A percentile compares a stretch with the other conserved stretches of the same genome.
phyloP scores from a whole-genome alignment of 306 rosid genomes.

The Cucumis cinereus region DNA sequence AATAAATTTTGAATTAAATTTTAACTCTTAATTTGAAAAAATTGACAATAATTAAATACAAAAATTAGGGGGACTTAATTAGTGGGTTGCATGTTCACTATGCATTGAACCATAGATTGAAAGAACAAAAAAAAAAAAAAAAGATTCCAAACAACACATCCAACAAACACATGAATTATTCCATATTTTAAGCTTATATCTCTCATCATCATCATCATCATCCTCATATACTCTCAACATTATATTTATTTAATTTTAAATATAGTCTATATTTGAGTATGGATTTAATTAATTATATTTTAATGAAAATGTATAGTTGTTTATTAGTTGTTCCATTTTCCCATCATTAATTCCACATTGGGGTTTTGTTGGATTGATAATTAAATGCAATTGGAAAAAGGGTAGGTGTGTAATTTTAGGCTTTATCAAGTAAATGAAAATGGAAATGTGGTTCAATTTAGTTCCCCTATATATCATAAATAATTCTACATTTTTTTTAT shows the following conservation, averaged over 20 bases:
- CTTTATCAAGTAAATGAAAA: not conserved
- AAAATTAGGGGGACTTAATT: not conserved
- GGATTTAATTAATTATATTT: not conserved
- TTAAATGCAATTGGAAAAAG: not conserved
- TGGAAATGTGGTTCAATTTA: not conserved
- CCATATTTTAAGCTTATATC: not conserved
- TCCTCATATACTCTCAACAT: not conserved
- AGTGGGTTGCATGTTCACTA: slow-evolving; percentile 4
- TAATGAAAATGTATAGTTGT: not conserved
- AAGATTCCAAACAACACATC: not conserved
- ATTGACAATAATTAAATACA: not conserved
- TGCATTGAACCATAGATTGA: not conserved
- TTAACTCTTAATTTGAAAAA: no score
- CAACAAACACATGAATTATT: not conserved
- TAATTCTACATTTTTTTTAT: not conserved
- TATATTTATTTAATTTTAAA: not conserved
- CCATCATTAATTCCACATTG: not conserved
- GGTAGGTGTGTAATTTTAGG: not conserved
- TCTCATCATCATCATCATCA: slow-evolving; percentile 9
- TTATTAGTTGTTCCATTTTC: not conserved
- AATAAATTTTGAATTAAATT: no score
- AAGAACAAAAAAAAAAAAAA: not conserved
- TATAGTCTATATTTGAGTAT: not conserved
- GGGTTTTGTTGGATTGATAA: not conserved
- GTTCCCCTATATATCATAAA: not conserved